Conservation (phyloP, 371 early-diverging fungal genomes). For the Rhizopus arrhizus region DNA sequence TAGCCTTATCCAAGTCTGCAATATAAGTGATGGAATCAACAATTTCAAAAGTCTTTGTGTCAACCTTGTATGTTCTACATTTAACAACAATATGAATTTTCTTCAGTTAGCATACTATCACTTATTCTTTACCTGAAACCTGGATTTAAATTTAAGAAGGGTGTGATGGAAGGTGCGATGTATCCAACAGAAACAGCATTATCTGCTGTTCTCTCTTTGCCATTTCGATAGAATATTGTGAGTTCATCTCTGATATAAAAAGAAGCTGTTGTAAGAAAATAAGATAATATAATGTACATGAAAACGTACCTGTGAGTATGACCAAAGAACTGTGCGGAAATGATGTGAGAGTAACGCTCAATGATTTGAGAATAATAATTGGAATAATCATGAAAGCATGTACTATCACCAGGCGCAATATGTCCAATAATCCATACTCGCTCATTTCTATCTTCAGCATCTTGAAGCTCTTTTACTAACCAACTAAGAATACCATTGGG, state of each 20-base stretch:
- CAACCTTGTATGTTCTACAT: slow-evolving; percentile 52
- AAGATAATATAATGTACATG: neutral
- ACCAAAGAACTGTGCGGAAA: slow-evolving; percentile 67
- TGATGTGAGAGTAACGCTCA: slow-evolving; percentile 62
- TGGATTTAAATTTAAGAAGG: slow-evolving; percentile 57
- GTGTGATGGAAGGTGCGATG: slow-evolving; percentile 59
- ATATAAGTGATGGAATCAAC: slow-evolving; percentile 59
- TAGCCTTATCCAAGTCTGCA: slow-evolving; percentile 52
- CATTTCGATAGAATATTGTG: slow-evolving; percentile 50
- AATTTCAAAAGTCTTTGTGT: slow-evolving; percentile 59
- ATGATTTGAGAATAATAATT: slow-evolving; percentile 61
- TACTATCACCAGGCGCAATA: slow-evolving; percentile 53
- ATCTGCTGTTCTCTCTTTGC: slow-evolving; percentile 32
- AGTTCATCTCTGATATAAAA: slow-evolving; percentile 48
- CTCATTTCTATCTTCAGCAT: slow-evolving; percentile 54
- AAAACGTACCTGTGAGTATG: slow-evolving; percentile 53
- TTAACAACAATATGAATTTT: too few species aligned
- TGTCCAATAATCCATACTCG: slow-evolving; percentile 67
- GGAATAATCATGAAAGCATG: slow-evolving; percentile 62
- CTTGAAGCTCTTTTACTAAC: slow-evolving; percentile 57
- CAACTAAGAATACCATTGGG: slow-evolving; percentile 57
- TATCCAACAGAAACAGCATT: slow-evolving; percentile 57
- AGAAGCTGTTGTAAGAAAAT: too few species aligned
- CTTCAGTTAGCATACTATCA: too few species aligned
- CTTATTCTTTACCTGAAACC: slow-evolving; percentile 46